Conservation (phyloP, 164 flowering plant species). For the Stephania cephalantha region DNA sequence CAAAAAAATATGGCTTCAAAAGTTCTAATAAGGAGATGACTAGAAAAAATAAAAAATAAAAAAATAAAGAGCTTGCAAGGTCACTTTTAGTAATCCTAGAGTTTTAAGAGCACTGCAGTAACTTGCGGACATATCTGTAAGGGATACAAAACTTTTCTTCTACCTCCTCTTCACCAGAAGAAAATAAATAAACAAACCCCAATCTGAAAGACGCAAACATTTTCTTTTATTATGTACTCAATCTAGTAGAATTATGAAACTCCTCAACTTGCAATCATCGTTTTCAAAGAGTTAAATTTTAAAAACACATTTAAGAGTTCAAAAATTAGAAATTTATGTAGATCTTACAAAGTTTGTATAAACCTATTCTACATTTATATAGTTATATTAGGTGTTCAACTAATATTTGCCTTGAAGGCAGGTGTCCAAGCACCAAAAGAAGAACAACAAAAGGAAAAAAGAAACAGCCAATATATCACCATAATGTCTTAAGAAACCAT, state of each 20-base stretch:
- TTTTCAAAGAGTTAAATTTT: not conserved
- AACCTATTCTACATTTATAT: not conserved
- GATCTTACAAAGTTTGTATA: not conserved
- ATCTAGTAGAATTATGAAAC: not conserved
- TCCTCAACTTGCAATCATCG: not conserved
- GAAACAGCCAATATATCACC: not conserved
- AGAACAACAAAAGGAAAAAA: not conserved
- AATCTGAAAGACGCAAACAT: not conserved
- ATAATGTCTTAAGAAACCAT: not conserved
- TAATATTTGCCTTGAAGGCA: not conserved
- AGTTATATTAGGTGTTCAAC: not conserved
- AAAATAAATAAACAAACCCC: not conserved
- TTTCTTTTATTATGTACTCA: not conserved
- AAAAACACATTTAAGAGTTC: not conserved
- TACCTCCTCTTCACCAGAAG: not conserved
- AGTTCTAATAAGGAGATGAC: too few species aligned
- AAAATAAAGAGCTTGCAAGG: not conserved
- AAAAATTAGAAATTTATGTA: not conserved
- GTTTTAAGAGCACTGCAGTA: not conserved
- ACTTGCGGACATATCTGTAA: not conserved
- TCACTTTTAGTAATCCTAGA: not conserved
- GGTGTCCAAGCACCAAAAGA: not conserved
- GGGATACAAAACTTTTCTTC: not conserved
- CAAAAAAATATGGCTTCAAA: too few species aligned
- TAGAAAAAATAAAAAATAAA: too few species aligned